Evolutionary conservation across 306 rosid species (phyloP).

Genomic region (Cercis canadensis): DNA sequence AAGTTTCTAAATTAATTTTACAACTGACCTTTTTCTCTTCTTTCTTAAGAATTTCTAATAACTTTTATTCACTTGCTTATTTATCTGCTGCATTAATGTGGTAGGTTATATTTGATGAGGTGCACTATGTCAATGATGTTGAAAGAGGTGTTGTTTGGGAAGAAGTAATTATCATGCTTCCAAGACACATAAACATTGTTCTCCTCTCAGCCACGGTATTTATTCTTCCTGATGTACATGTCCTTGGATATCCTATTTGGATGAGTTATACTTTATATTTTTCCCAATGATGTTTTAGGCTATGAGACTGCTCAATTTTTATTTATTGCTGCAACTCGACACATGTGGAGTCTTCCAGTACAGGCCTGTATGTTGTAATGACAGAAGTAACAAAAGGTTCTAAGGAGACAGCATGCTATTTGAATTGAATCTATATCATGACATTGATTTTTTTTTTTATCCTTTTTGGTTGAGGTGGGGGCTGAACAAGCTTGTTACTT

Average conservation of each 20-base stretch:
- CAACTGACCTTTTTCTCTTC: conserved; percentile 9
- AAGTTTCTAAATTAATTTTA: too few species aligned
- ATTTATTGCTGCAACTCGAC: conserved; percentile 29
- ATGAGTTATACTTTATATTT: not conserved
- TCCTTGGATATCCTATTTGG: conserved; percentile 34
- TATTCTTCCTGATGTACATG: conserved; percentile 20
- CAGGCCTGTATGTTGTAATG: conserved; percentile 21
- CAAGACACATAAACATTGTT: conserved; percentile 86
- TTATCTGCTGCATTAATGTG: conserved; percentile 45
- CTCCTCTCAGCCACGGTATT: conserved; percentile 97
- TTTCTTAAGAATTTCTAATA: conserved; percentile 7
- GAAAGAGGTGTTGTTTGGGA: conserved; percentile 99
- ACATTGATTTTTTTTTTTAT: not conserved
- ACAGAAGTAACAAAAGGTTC: conserved; percentile 10
- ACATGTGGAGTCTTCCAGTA: conserved; percentile 24
- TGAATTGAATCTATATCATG: conserved; percentile 5
- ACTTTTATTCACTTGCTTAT: conserved; percentile 25
- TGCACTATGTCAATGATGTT: conserved; percentile 94
- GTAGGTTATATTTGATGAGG: conserved; percentile 98
- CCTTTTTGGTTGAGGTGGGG: not conserved
- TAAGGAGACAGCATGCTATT: not conserved
- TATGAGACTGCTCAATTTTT: conserved; percentile 3
- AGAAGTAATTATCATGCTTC: conserved; percentile 99
- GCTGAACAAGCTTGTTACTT: not conserved
- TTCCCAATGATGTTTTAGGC: too few species aligned